A percentile compares a stretch with the other conserved stretches of the same genome.
Conservation (phyloP, 148 eudicot genomes). For the Rhododendron molle region DNA sequence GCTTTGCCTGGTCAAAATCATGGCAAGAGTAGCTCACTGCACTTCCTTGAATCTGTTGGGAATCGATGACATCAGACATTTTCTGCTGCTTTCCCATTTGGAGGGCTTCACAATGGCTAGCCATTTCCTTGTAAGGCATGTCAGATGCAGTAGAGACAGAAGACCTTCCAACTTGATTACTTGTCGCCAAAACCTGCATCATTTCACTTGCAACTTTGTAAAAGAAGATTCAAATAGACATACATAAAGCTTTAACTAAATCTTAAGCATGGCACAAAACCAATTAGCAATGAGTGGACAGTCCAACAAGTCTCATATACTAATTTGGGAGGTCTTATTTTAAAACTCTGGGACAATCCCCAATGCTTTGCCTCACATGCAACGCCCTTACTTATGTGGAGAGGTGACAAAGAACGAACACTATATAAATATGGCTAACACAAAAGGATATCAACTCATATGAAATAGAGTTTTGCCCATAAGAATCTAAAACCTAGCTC, state of each 20-base stretch:
- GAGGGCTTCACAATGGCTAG: constrained; percentile 57
- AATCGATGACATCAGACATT: constrained; percentile 46
- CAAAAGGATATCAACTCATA: background rate
- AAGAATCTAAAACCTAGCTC: background rate
- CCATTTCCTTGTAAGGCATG: constrained; percentile 61
- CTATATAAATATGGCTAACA: background rate
- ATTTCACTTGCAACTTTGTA: background rate
- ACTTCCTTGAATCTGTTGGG: constrained; percentile 34
- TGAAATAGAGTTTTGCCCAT: background rate
- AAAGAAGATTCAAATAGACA: background rate
- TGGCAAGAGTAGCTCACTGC: constrained; percentile 14
- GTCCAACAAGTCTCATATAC: background rate
- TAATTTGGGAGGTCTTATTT: background rate
- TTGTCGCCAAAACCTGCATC: constrained; percentile 46
- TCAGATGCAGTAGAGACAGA: constrained; percentile 45
- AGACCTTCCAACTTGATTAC: constrained; percentile 46
- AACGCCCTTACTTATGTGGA: background rate
- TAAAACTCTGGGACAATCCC: background rate
- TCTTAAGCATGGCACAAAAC: background rate
- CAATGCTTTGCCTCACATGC: background rate
- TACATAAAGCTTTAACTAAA: background rate
- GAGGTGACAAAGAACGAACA: background rate
- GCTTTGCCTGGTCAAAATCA: constrained; percentile 17
- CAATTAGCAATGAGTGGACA: background rate
- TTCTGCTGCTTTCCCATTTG: constrained; percentile 53